These are phyloP conservation scores for Clitopilus hobsonii DNA, from an alignment of 768 basidiomycete genomes.

Conservation along the genomic window DNA sequence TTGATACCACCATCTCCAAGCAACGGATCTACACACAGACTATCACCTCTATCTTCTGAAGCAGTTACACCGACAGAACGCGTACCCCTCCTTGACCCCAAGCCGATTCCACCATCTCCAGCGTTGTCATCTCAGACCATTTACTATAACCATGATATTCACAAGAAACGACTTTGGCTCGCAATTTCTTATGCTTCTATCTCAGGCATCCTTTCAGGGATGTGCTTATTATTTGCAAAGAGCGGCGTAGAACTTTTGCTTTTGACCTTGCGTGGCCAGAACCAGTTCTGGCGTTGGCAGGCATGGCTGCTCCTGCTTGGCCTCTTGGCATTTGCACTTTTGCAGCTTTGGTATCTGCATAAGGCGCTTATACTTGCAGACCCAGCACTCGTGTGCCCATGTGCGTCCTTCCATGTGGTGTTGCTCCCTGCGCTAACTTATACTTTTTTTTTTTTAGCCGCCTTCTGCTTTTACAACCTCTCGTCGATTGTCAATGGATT, in stretches of 20 bases:
- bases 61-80: conserved; percentile 38
- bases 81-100: conserved; percentile 51
- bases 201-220: conserved; percentile 85
- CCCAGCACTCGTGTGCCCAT: conserved; percentile 82
- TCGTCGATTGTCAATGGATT: conserved; percentile 89
- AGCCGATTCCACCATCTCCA: conserved; percentile 25
- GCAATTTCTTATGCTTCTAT: conserved; percentile 85
- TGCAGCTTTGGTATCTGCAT: conserved; percentile 84
- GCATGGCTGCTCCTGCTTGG: conserved; percentile 77
- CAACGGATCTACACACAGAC: conserved; percentile 31
- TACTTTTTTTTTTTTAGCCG: conserved; percentile 42
- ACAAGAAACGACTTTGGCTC: conserved; percentile 54
- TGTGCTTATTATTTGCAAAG: conserved; percentile 93
- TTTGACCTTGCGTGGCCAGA: conserved; percentile 67
- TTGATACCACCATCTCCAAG: conserved; percentile 32
- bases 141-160: conserved; percentile 16
- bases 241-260: conserved; percentile 87
- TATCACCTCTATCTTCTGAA: conserved; percentile 26
- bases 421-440: conserved; percentile 7
- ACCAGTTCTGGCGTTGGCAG: conserved; percentile 83
- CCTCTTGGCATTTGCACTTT: conserved; percentile 66
- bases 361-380: conserved; percentile 76
- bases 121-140: conserved; percentile 18
- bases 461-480: conserved; percentile 94
- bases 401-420: conserved; percentile 37